Evolutionary conservation across 192 early-diverging fungal genomes (phyloP).

Genomic region (Kappamyces sp.): DNA sequence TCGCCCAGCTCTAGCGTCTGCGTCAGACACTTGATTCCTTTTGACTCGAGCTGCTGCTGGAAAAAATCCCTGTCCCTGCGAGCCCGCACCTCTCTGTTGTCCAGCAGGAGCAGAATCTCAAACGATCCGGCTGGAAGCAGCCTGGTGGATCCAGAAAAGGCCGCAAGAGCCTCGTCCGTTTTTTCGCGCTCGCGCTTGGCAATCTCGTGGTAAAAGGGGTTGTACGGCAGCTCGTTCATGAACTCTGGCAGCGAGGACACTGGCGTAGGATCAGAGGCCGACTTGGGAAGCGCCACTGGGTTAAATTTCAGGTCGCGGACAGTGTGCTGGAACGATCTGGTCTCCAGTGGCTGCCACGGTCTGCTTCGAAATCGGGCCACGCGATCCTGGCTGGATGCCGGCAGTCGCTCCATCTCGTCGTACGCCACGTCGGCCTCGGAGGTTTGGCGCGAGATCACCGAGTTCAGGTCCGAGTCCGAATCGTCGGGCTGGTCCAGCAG

Average conservation of each 20-base stretch:
- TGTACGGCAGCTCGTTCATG: neutral
- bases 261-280: slow-evolving; percentile 13
- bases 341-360: neutral
- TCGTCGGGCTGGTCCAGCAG: too few relatives aligned
- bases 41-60: slow-evolving; percentile 52
- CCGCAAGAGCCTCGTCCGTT: too few relatives aligned
- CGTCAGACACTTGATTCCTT: slow-evolving; percentile 49
- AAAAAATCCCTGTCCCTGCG: slow-evolving; percentile 68
- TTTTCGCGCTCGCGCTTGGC: too few relatives aligned
- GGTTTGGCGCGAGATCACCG: too few relatives aligned
- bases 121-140: slow-evolving; percentile 29
- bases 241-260: slow-evolving; percentile 9
- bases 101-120: slow-evolving; percentile 70
- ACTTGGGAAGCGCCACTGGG: neutral
- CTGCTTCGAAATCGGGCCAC: neutral
- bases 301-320: neutral
- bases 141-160: too few relatives aligned
- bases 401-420: too few relatives aligned
- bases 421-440: too few relatives aligned
- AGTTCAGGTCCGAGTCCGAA: too few relatives aligned
- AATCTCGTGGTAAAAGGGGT: neutral
- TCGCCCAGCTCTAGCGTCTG: slow-evolving; percentile 78
- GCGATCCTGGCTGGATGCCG: too few relatives aligned
- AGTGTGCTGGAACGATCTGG: neutral
- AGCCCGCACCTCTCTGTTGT: slow-evolving; percentile 74